Evolutionary conservation across 495 filamentous ascomycete genomes (phyloP).

Genomic region (Penicillium herquei): DNA sequence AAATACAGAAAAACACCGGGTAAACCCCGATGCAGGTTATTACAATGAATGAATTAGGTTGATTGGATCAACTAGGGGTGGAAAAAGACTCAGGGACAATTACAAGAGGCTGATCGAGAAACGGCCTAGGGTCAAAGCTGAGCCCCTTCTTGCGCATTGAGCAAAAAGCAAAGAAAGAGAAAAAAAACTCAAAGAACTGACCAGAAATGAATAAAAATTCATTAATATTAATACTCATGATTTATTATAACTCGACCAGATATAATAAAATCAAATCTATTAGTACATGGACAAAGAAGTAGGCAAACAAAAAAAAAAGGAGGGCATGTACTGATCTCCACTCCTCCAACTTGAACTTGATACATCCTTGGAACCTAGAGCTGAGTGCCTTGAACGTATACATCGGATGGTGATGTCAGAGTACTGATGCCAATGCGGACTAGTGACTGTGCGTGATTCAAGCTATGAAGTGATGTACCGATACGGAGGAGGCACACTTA

Average conservation of each 20-base stretch:
- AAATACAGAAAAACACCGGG: slow-evolving; percentile 1
- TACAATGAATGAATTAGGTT: background rate
- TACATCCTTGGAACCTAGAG: background rate
- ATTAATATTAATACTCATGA: background rate
- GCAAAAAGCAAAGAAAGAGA: background rate
- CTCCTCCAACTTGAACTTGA: background rate
- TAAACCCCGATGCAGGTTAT: slow-evolving; percentile 5
- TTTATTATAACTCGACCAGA: background rate
- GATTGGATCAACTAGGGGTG: background rate
- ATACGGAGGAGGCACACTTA: background rate
- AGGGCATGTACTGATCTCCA: background rate
- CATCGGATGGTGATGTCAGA: slow-evolving; percentile 11
- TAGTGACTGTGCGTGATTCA: slow-evolving; percentile 1
- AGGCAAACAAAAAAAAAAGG: background rate
- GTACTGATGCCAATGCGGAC: background rate
- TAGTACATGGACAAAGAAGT: background rate
- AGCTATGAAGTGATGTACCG: background rate
- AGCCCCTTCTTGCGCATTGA: background rate
- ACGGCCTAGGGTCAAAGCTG: background rate
- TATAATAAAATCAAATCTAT: background rate
- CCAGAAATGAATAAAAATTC: background rate
- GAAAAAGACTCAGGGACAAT: background rate
- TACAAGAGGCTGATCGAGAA: background rate
- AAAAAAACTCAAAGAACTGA: background rate
- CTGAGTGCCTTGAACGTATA: background rate